Percentiles rank a stretch among this genome's conserved stretches.
These are phyloP conservation scores for Daldinia bambusicola DNA, from an alignment of 495 filamentous ascomycete genomes.

Conservation along the genomic window DNA sequence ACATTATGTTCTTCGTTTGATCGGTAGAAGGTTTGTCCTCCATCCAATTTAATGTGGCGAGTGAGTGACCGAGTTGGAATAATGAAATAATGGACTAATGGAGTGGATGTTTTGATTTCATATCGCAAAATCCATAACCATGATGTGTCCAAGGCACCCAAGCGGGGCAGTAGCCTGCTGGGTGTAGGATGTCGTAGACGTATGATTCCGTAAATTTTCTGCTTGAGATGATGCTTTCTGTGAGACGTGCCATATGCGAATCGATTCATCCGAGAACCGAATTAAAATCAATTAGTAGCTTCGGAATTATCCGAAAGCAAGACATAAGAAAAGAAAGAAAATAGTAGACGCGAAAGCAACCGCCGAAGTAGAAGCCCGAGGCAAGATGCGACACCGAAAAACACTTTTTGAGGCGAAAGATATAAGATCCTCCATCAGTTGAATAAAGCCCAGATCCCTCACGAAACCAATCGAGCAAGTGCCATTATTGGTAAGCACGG, in stretches of 20 bases:
- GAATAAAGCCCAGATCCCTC: conserved; percentile 32
- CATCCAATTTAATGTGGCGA: conserved; percentile 38
- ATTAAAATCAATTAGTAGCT: conserved; percentile 44
- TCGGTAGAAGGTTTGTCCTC: conserved; percentile 36
- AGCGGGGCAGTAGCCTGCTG: conserved; percentile 61
- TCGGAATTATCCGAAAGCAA: conserved; percentile 45
- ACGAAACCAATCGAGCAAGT: conserved; percentile 20
- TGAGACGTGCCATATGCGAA: conserved; percentile 49
- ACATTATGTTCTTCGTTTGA: conserved; percentile 36
- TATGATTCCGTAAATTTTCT: conserved; percentile 64
- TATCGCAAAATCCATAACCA: conserved; percentile 69
- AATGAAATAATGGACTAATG: conserved; percentile 30
- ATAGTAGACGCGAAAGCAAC: conserved; percentile 14
- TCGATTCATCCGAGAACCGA: conserved; percentile 45
- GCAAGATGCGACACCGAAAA: conserved; percentile 21
- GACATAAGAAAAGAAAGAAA: conserved; percentile 49
- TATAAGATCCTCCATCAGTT: conserved; percentile 15
- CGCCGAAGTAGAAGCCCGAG: neutral
- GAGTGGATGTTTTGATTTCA: conserved; percentile 44
- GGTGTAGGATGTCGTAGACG: conserved; percentile 65
- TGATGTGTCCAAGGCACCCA: conserved; percentile 69
- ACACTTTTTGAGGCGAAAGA: conserved; percentile 34
- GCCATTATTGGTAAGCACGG: conserved; percentile 61
- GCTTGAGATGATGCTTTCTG: conserved; percentile 63
- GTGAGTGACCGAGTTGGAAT: conserved; percentile 32